These are phyloP conservation scores for Hypoxylon sp. DNA, from an alignment of 2,329 filamentous ascomycete species.

Conservation along the genomic window DNA sequence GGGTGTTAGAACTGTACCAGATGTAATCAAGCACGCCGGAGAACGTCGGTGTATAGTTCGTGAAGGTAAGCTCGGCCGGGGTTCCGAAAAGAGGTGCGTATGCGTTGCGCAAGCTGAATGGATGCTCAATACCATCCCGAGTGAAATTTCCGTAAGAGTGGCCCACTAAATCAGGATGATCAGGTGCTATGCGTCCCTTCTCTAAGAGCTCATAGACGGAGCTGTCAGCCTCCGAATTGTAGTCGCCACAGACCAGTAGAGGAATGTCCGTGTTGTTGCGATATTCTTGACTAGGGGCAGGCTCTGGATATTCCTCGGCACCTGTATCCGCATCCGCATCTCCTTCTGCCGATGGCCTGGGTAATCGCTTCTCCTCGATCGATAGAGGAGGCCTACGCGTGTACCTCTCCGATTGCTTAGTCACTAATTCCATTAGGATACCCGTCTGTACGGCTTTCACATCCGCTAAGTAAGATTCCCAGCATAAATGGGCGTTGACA, in stretches of 20 bases:
- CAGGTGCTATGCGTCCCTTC: slow-evolving; percentile 81
- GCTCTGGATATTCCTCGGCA: slow-evolving; percentile 72
- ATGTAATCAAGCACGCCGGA: slow-evolving; percentile 95
- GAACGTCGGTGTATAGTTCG: slow-evolving; percentile 97
- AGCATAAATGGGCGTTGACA: slow-evolving; percentile 94
- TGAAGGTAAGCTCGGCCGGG: slow-evolving; percentile 88
- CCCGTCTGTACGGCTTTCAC: slow-evolving; percentile 98
- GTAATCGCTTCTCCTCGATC: slow-evolving; percentile 83
- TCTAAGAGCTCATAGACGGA: slow-evolving; percentile 93
- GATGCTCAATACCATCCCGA: slow-evolving; percentile 90
- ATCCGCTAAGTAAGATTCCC: slow-evolving; percentile 91
- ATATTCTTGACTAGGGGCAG: slow-evolving; percentile 89
- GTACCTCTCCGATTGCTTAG: slow-evolving; percentile 88
- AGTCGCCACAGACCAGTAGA: slow-evolving; percentile 92
- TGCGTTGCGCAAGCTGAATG: slow-evolving; percentile 92
- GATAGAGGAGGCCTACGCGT: slow-evolving; percentile 76
- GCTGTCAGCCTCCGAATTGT: slow-evolving; percentile 90
- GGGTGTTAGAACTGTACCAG: slow-evolving; percentile 93
- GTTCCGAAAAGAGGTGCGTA: slow-evolving; percentile 88
- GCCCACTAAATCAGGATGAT: slow-evolving; percentile 83
- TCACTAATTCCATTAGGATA: slow-evolving; percentile 93
- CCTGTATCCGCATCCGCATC: slow-evolving; percentile 58
- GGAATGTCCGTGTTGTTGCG: slow-evolving; percentile 89
- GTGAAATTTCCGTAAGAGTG: slow-evolving; percentile 96
- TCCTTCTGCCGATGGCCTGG: slow-evolving; percentile 62